phyloP scores from a whole-genome alignment of 129 eudicot genomes.

The Saussurea involucrata region DNA sequence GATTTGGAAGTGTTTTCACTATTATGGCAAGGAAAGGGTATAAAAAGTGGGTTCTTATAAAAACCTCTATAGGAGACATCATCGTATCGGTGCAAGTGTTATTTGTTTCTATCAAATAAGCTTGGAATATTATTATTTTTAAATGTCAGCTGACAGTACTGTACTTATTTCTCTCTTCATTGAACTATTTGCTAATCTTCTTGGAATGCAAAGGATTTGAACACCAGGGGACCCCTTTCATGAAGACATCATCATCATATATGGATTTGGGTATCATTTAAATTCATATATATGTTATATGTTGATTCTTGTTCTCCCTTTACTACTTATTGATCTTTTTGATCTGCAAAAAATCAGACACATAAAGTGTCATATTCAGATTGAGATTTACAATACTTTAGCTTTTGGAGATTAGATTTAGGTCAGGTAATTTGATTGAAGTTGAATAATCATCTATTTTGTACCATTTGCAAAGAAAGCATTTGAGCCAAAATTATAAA shows the following conservation, averaged over 20 bases:
- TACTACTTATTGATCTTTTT: background rate
- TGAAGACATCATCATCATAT: background rate
- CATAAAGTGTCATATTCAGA: background rate
- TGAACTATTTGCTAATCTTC: background rate
- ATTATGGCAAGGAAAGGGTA: too few relatives aligned
- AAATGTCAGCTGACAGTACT: background rate
- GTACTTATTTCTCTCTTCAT: background rate
- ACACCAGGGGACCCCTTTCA: background rate
- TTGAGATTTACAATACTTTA: background rate
- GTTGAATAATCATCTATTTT: conserved; percentile 6
- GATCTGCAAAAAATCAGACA: background rate
- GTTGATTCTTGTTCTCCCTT: background rate
- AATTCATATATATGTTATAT: background rate
- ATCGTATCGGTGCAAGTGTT: background rate
- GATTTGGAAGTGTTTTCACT: too few relatives aligned
- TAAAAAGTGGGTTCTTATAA: too few relatives aligned
- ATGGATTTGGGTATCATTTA: background rate
- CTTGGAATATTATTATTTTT: too few relatives aligned
- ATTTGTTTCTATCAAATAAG: too few relatives aligned
- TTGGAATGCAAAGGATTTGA: background rate
- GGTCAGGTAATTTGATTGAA: background rate
- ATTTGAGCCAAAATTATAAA: conserved; percentile 22
- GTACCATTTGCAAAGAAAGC: conserved; percentile 7
- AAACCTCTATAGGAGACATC: too few relatives aligned
- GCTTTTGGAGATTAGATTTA: background rate